Base-by-base conservation (phyloP, 177 flowering plant genomes). In the Tripterygium wilfordii region DNA sequence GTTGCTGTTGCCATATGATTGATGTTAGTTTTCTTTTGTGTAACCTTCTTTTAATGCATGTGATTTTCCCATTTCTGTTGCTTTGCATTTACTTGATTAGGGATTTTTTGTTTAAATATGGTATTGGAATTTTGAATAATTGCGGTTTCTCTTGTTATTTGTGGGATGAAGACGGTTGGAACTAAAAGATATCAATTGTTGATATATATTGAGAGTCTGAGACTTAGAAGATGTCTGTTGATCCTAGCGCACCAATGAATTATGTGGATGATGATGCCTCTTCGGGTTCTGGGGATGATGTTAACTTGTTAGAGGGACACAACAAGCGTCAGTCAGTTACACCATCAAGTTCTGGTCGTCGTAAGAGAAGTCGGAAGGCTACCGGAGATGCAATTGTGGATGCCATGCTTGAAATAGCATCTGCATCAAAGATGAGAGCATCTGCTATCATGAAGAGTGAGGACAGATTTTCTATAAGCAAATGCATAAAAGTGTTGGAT, bases 311-410 rank as follows among this genome's bases (percentile, higher is more conserved):
- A 36, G 79, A 82, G 67, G 81, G 85, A 28, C 65, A 73, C 37
- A 72, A 48, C 70, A 79, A 74, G 56, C 75, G 68, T 51, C 77
- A 56, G 42, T 45, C 72, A 30, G 59, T 59, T 5, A 45, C 57
- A 3, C 64, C 78, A 21, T 62, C 77, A n/a, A 49, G 56, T 62
- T 62, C 83, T 30, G 73, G 71, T 17, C 72, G 63, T 33, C 74
- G 68, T 22, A 82, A 79, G 64, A 79, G 85, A 67, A 65, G 72
- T 45, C 79, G 83, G 6, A 82, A 75, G 59, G 78, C 81, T 36
- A 73, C 79, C 20, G 81, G 79, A 19, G 80, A 77, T 65, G 88
- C 81, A 15, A 75, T 82, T 43, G 89, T 75, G 17, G 85, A 79
- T 56, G 89, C 89, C 22, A 77, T 82, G 83, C 63, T 77, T 21